phyloP scores from a whole-genome alignment of 2,329 filamentous ascomycete genomes.

The Fusarium domesticum region DNA sequence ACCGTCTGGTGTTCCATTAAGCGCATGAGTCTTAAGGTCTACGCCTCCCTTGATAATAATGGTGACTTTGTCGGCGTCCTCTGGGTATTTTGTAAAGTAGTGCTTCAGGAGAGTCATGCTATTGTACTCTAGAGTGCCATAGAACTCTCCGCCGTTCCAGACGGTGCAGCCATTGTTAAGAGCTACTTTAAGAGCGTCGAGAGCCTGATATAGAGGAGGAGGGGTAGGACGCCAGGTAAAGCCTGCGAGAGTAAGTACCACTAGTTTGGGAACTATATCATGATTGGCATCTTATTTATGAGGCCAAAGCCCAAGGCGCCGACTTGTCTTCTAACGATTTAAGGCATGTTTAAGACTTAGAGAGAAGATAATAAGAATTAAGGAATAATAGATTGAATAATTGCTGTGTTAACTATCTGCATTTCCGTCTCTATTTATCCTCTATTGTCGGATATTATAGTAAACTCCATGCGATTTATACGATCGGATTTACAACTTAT shows the following conservation, averaged over 20 bases:
- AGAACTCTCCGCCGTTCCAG: constrained; percentile 66
- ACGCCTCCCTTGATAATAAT: constrained; percentile 60
- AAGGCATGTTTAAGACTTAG: constrained; percentile 14
- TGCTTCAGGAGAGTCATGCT: constrained; percentile 56
- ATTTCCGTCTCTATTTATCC: neutral
- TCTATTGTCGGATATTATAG: no score
- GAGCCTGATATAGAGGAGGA: constrained; percentile 45
- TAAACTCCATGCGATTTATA: neutral
- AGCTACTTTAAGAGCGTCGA: constrained; percentile 55
- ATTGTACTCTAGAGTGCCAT: constrained; percentile 58
- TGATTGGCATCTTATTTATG: constrained; percentile 43
- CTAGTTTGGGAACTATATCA: neutral
- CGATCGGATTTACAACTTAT: constrained; percentile 2
- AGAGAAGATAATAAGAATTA: neutral
- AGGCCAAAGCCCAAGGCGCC: constrained; percentile 53
- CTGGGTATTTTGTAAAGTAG: constrained; percentile 63
- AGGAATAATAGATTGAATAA: neutral
- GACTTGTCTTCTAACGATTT: constrained; percentile 43
- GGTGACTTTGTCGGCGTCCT: constrained; percentile 60
- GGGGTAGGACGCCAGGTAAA: constrained; percentile 43
- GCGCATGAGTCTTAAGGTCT: constrained; percentile 33
- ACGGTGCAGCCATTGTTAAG: constrained; percentile 44
- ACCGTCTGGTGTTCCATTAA: constrained; percentile 52
- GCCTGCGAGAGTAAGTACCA: constrained; percentile 28
- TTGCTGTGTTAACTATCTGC: neutral